These are phyloP conservation scores for Neurospora intermedia DNA, from an alignment of 495 filamentous ascomycete genomes.

Conservation along the genomic window DNA sequence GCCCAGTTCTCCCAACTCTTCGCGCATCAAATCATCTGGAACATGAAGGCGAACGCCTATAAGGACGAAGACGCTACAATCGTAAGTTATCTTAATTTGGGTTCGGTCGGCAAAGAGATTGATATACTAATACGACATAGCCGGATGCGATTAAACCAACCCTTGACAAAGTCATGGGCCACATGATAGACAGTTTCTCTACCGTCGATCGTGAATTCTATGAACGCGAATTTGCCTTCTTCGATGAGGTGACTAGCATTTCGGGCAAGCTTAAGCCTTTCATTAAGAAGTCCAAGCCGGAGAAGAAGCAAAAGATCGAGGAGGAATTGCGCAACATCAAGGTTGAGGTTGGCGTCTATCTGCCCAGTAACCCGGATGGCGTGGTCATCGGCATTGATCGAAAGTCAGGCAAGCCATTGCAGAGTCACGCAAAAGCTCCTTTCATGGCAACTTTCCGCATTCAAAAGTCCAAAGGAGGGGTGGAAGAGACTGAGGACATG, in stretches of 20 bases:
- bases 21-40: constrained; percentile 99
- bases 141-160: constrained; percentile 89
- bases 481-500: constrained; percentile 38
- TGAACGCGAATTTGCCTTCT: constrained; percentile 92
- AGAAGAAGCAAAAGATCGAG: constrained; percentile 99
- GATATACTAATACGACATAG: constrained; percentile 38
- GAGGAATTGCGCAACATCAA: constrained; percentile 95
- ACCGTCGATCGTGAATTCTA: constrained; percentile 73
- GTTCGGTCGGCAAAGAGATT: neutral
- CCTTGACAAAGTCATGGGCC: constrained; percentile 79
- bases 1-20: constrained; percentile 93
- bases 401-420: constrained; percentile 91
- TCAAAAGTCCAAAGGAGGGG: constrained; percentile 56
- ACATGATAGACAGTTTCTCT: constrained; percentile 74
- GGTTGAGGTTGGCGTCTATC: constrained; percentile 91
- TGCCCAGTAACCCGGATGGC: constrained; percentile 94
- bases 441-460: constrained; percentile 99
- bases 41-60: constrained; percentile 98
- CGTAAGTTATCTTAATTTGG: constrained; percentile 41
- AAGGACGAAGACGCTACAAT: constrained; percentile 90
- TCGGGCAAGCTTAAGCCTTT: constrained; percentile 91
- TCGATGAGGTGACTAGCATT: constrained; percentile 89
- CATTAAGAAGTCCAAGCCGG: constrained; percentile 84
- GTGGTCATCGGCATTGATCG: constrained; percentile 96
- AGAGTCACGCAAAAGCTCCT: constrained; percentile 95